Evolutionary conservation across 1,284 basidiomycete species (phyloP).

Genomic region (Psilocybe mexicana): DNA sequence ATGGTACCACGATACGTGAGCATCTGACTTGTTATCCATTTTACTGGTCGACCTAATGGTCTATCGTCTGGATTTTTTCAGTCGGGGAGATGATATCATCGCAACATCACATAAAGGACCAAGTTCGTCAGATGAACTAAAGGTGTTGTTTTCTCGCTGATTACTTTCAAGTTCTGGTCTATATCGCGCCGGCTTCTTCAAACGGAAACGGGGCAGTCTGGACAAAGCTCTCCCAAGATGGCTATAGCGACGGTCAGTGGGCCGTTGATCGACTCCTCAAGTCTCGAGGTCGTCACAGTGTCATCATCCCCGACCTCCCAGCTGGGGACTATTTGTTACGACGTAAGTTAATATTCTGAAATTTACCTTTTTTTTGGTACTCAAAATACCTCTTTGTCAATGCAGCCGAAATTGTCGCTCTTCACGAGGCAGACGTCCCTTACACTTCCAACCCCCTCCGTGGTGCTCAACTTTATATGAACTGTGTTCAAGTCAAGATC

Average conservation of each 20-base stretch:
- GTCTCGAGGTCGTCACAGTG: conserved; percentile 32
- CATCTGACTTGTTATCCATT: neutral
- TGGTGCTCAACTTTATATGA: conserved; percentile 36
- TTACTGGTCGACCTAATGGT: neutral
- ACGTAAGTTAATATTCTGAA: conserved; percentile 20
- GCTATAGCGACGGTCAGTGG: conserved; percentile 29
- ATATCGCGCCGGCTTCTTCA: conserved; percentile 32
- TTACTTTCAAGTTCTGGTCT: conserved; percentile 27
- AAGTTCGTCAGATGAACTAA: conserved; percentile 16
- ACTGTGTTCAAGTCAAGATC: conserved; percentile 32
- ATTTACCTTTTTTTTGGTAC: neutral
- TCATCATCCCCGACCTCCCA: conserved; percentile 33
- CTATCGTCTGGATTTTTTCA: conserved; percentile 5
- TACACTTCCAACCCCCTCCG: conserved; percentile 29
- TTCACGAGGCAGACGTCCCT: conserved; percentile 32
- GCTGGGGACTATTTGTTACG: conserved; percentile 37
- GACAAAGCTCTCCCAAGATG: conserved; percentile 33
- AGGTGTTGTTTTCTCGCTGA: neutral
- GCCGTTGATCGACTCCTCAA: conserved; percentile 32
- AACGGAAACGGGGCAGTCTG: conserved; percentile 31
- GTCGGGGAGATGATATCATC: conserved; percentile 35
- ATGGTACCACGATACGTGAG: conserved; percentile 33
- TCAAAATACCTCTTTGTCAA: neutral
- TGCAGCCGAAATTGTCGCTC: conserved; percentile 33
- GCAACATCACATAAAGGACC: conserved; percentile 34